These are phyloP conservation scores for Francoa sonchifolia DNA, from an alignment of 441 rosid genomes.

Conservation along the genomic window DNA sequence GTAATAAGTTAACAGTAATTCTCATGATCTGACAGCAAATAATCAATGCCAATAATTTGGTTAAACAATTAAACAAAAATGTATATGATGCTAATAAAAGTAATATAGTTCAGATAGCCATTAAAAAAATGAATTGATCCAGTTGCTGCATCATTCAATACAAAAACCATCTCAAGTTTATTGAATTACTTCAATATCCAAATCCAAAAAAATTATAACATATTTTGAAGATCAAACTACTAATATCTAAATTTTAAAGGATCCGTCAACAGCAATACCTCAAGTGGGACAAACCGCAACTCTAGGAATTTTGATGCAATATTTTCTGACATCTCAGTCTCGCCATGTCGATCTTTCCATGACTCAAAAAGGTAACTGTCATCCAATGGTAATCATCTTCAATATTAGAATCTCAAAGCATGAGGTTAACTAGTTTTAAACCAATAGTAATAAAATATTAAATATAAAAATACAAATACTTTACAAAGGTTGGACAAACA, in stretches of 20 bases:
- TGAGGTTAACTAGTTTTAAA: constrained; percentile 5
- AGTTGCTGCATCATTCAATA: too few relatives aligned
- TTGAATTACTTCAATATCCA: background rate
- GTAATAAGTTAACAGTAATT: too few relatives aligned
- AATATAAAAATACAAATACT: background rate
- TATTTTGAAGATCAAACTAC: too few relatives aligned
- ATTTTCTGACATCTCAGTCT: constrained; percentile 15
- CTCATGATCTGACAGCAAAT: too few relatives aligned
- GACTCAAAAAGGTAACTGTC: constrained; percentile 62
- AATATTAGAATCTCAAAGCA: background rate
- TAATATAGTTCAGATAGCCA: background rate
- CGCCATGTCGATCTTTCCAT: constrained; percentile 56
- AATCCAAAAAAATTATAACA: background rate
- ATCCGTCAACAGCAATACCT: constrained; percentile 29
- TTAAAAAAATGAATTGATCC: too few relatives aligned
- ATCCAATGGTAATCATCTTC: constrained; percentile 14
- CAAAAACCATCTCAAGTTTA: background rate
- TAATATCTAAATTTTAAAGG: too few relatives aligned
- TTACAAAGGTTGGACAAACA: too few relatives aligned
- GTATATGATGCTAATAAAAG: background rate
- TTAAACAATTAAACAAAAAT: too few relatives aligned
- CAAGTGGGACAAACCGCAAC: constrained; percentile 41
- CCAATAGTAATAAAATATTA: background rate
- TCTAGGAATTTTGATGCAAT: constrained; percentile 27
- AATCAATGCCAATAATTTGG: too few relatives aligned